phyloP scores from a whole-genome alignment of 192 early-diverging fungal species.

The Fimicolochytrium jonesii region DNA sequence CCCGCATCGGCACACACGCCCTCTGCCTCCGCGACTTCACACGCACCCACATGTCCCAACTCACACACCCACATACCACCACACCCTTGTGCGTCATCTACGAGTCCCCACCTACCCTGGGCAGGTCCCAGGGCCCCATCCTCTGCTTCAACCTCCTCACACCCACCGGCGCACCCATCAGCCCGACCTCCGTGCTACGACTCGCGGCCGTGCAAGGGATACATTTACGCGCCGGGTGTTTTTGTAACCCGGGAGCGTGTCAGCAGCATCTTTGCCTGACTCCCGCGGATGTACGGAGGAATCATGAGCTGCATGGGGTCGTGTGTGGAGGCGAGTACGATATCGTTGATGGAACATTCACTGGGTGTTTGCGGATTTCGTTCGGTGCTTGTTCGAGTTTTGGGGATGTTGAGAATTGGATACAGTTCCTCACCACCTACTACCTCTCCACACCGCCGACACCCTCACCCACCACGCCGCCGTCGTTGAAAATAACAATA shows the following conservation, averaged over 20 bases:
- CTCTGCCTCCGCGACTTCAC: slow-evolving; percentile 42
- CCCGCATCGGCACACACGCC: slow-evolving; percentile 37
- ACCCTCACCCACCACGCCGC: background rate
- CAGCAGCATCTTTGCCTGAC: slow-evolving; percentile 62
- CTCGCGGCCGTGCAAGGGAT: slow-evolving; percentile 64
- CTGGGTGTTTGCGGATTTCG: slow-evolving; percentile 71
- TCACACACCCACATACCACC: slow-evolving; percentile 60
- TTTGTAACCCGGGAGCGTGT: slow-evolving; percentile 79
- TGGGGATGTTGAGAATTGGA: slow-evolving; percentile 55
- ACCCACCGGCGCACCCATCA: slow-evolving; percentile 52
- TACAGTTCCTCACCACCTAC: slow-evolving; percentile 56
- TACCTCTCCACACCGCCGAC: slow-evolving; percentile 35
- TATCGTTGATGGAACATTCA: slow-evolving; percentile 62
- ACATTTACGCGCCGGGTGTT: slow-evolving; percentile 66
- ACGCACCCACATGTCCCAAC: slow-evolving; percentile 32
- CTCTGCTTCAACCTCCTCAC: slow-evolving; percentile 66
- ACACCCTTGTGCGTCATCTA: slow-evolving; percentile 31
- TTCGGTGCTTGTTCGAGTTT: slow-evolving; percentile 68
- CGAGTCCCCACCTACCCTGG: background rate
- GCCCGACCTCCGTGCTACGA: slow-evolving; percentile 60
- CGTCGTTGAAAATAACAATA: slow-evolving; percentile 6
- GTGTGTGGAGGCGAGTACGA: slow-evolving; percentile 74
- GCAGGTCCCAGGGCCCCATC: slow-evolving; percentile 51
- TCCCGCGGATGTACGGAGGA: slow-evolving; percentile 5
- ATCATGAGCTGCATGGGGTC: slow-evolving; percentile 41